Conservation (phyloP, 441 rosid species). For the Bocquillonia castaneifolia region DNA sequence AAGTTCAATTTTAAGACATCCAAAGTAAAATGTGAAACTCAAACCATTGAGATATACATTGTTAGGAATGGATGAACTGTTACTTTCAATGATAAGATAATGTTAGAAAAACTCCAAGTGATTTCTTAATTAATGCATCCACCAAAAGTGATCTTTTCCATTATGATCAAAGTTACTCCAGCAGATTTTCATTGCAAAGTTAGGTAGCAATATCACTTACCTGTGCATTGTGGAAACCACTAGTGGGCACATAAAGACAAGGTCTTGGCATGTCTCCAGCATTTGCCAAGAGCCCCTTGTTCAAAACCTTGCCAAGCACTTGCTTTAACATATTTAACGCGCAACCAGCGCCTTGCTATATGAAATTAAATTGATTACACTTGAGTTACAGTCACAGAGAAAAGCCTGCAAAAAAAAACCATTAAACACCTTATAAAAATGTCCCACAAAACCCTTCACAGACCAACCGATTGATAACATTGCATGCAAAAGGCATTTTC, state of each 20-base stretch:
- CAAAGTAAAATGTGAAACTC: not conserved
- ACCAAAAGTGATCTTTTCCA: not conserved
- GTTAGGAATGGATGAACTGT: not conserved
- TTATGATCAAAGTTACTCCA: too few species aligned
- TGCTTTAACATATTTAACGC: conserved; percentile 19
- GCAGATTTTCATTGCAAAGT: not conserved
- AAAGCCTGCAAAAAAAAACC: not conserved
- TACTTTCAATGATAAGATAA: not conserved
- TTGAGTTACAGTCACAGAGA: not conserved
- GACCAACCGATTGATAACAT: too few species aligned
- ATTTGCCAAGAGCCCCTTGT: conserved; percentile 23
- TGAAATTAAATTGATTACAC: not conserved
- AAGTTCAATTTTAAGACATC: not conserved
- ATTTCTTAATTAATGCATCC: not conserved
- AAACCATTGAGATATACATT: not conserved
- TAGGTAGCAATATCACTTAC: conserved; percentile 24
- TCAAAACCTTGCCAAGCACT: conserved; percentile 36
- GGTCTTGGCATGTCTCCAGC: conserved; percentile 37
- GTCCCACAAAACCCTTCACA: too few species aligned
- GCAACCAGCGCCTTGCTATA: not conserved
- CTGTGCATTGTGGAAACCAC: conserved; percentile 47
- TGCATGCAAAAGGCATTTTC: too few species aligned
- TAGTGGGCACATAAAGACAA: conserved; percentile 32
- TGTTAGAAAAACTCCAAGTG: not conserved
- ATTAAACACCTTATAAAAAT: too few species aligned